Evolutionary conservation across 768 basidiomycete species (phyloP), one percentile per base, ranked within the genome.

Genomic region (Psilocybe azurescens): DNA sequence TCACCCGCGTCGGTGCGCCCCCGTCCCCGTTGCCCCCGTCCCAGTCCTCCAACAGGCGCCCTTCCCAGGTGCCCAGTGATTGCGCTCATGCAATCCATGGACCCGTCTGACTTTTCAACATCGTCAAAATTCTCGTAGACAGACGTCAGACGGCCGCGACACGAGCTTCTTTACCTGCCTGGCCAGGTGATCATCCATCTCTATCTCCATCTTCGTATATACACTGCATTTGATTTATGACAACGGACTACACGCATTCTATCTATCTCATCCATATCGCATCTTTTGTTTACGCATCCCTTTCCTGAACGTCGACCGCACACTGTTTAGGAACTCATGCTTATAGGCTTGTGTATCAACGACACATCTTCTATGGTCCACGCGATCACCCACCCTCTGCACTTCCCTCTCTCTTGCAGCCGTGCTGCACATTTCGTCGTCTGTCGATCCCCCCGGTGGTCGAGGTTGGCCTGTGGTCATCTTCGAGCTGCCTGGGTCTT

Each of bases 1-100:
- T 94, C 60, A 70, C 75, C 72, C 86, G 84, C 41, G 82, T 84
- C 39, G 87, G 86, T 55, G 81, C 85, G 53, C 83, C 84, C 24
- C 24, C 59, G 82, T 84, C 56, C 73, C 83, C 69, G 38, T 8
- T 8, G 38, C 41, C 78, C 53, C 46, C 70, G 59, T 81, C 9
- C 14, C 50, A 30, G 28, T 14, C 50, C 50, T 16, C 30, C 28
- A 3, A 5, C 41, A 5, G 41, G n/a, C 30, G 11, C 8, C 33
- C 52, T 14, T 18, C 52, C 32, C 81, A 38, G 69, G 67, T 62
- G 61, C 63, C 63, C 67, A 72, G 74, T 86, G 79, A 86, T 81
- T 76, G 75, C 75, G 63, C 65, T 69, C 56, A 24, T 63, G 66
- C 71, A 72, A 71, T 73, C 70, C 14, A 63, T 59, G 73, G 69